Evolutionary conservation across 2,329 filamentous ascomycete genomes (phyloP), one percentile per base, ranked within the genome.

Genomic region (Aspergillus versicolor): DNA sequence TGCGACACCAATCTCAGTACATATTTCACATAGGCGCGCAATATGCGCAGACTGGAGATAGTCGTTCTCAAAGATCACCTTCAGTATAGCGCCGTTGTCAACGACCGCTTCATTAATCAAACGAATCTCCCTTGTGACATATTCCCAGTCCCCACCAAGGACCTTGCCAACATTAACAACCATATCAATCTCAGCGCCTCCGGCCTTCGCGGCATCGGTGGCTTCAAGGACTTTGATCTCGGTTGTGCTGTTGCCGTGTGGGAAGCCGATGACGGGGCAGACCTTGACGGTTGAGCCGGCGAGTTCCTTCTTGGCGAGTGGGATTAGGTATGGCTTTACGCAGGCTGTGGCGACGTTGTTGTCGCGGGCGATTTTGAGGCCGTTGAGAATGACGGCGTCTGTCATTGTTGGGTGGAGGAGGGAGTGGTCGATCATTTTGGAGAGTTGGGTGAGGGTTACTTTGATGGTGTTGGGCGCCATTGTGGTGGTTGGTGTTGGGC

Each of bases 41-140:
- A 86, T 84, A 38, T 85, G 77, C 11, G 77, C 64, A 0, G 81
- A 72, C 2, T 73, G 27, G 0, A 86, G 75, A 59, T 80, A 86
- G 64, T 85, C 83, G 61, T 84, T 86, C 63, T 87, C 83, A 54
- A 87, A 86, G 48, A 86, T 87, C 50, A 86, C 83, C 64, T 87
- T 87, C 6, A 86, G 73, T 0, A 77, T 72, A 0, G 77, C 81
- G 0, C 77, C 78, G 6, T 72, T 56, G n/a, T 67, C 64, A 1
- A 66, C 64, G 3, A 85, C 82, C 0, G 73, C 76, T 0, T 76
- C 65, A 61, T 86, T 84, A 59, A 87, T 30, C 27, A 30, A 30
- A 4, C 27, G 27, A 1, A 30, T 30, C 8, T 30, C 27, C 27
- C 8, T 1, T 8, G 27, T 30, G 3, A 30, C 27, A 30, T 30